Evolutionary conservation across 176 grass and related monocot species (phyloP), one percentile per base, ranked within the genome.

Genomic region (Aegilops bicornis): DNA sequence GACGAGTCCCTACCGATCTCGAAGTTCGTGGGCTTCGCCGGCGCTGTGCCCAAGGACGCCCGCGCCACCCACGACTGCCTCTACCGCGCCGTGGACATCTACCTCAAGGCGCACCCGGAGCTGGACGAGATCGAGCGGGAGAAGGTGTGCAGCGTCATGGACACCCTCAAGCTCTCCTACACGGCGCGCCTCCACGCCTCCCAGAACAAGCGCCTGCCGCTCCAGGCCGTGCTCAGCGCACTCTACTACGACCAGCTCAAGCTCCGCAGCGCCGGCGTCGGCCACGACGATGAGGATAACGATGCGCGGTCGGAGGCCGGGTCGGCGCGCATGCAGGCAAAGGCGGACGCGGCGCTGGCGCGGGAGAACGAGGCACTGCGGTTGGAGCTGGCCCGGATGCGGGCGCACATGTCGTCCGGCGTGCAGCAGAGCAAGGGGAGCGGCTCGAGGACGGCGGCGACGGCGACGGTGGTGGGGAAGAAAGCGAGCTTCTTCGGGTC

Each of bases 111-210:
- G 25, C 95, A 98, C 72, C 79, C 91, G 3, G 65, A 16, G 22
- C 71, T 98, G 36, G 92, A 93, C 17, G 95, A 98, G 89, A 88
- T 98, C 77, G 91, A 93, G 66, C 91, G 91, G 75, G 95, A 98
- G 90, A 98, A 98, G 72, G 85, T 93, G 65, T 98, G 95, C 87
- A 90, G 91, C 74, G 93, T 98, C 48, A 88, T 98, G 91, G 95
- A 98, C 78, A 91, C 93, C 19, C 92, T 95, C 4, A 88, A 80
- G 86, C 89, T 98, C 0, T 92, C 95, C 3, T 83, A 90, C 89
- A 86, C 91, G 80, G 93, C 93, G 8, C 91, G 95, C 13, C 67
- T 95, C 30, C 95, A 98, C 70, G 93, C 92, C 6, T 85, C 89
- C 13, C 93, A 95, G 90, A 98, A 98, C 89, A 93, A 95, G 52